A percentile compares a stretch with the other conserved stretches of the same genome.
Conservation (phyloP, 192 early-diverging fungal genomes). For the Rhizophagus sp. region DNA sequence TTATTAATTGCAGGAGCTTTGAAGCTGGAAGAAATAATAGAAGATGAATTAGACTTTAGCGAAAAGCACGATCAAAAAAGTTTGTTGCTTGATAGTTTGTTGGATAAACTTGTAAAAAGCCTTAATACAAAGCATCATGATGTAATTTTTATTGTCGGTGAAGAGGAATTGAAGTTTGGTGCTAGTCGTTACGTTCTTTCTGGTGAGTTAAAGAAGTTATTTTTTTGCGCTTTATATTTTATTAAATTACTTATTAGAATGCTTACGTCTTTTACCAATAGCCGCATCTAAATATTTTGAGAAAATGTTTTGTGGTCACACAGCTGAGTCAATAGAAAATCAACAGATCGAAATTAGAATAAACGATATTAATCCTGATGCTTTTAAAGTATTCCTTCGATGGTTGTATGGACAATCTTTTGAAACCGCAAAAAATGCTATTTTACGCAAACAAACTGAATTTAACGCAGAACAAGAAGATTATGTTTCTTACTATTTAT, state of each 20-base stretch:
- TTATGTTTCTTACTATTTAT: neutral
- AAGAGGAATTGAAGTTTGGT: neutral
- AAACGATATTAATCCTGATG: neutral
- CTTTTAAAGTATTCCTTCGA: neutral
- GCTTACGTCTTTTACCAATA: neutral
- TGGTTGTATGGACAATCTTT: constrained; percentile 15
- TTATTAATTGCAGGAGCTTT: neutral
- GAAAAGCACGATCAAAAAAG: neutral
- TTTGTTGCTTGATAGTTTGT: neutral
- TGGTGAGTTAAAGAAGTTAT: neutral
- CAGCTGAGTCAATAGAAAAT: neutral
- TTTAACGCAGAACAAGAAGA: neutral
- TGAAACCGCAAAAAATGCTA: neutral
- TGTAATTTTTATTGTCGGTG: neutral
- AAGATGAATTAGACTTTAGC: too few species aligned
- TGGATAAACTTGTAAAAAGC: neutral
- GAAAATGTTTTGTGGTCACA: neutral
- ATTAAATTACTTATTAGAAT: neutral
- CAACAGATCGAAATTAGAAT: neutral
- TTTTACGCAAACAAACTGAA: neutral
- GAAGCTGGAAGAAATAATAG: neutral
- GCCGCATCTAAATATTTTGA: neutral
- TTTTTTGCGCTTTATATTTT: neutral
- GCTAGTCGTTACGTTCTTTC: constrained; percentile 15
- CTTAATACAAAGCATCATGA: neutral